A percentile compares a stretch with the other conserved stretches of the same genome.
Conservation (phyloP, 768 basidiomycete species). For the Lactarius hengduanensis region DNA sequence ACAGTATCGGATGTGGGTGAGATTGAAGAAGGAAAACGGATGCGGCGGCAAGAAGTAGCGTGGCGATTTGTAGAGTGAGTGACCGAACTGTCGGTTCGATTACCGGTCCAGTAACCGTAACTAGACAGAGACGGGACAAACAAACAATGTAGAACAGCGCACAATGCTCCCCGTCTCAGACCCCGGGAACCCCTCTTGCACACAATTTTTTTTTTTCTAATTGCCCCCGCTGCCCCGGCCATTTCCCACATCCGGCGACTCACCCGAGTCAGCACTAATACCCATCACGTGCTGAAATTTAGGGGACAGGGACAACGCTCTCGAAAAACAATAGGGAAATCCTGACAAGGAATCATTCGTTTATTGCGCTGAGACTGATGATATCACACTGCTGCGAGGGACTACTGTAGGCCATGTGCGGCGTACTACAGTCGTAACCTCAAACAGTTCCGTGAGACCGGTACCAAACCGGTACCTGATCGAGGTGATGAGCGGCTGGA, state of each 20-base stretch:
- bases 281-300: background rate
- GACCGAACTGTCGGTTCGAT: constrained; percentile 18
- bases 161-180: background rate
- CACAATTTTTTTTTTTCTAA: background rate
- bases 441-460: constrained; percentile 7
- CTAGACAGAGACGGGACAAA: background rate
- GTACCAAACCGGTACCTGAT: constrained; percentile 5
- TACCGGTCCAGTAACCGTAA: constrained; percentile 10
- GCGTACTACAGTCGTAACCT: background rate
- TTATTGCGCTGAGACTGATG: background rate
- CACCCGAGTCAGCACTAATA: background rate
- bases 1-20: background rate
- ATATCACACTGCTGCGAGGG: background rate
- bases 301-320: background rate
- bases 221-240: background rate
- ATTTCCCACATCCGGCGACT: background rate
- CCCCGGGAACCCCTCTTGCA: constrained; percentile 11
- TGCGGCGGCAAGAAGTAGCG: constrained; percentile 10
- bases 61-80: constrained; percentile 1
- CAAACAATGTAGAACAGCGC: background rate
- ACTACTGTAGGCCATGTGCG: background rate
- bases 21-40: constrained; percentile 19
- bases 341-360: background rate
- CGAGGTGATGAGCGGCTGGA: constrained; percentile 5
- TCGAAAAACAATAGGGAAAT: background rate